A percentile compares a stretch with the other conserved stretches of the same genome.
These are phyloP conservation scores for Colletotrichum sublineola DNA, from an alignment of 2,329 filamentous ascomycete genomes.

Conservation along the genomic window DNA sequence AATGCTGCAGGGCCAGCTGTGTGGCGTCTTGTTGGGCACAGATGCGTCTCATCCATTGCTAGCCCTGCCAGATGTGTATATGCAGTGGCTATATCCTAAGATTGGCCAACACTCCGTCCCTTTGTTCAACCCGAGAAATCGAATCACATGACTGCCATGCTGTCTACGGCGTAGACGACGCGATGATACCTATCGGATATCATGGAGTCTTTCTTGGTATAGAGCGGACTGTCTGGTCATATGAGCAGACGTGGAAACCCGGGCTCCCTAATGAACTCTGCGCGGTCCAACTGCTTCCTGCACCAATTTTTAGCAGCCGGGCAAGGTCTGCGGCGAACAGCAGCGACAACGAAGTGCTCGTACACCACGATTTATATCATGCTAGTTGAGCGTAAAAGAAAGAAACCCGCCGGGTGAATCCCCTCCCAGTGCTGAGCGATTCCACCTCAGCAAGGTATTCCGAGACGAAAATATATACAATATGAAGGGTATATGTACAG, in stretches of 20 bases:
- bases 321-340: neutral
- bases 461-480: no score
- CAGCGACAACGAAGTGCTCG: neutral
- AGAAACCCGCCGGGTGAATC: no score
- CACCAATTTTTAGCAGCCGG: neutral
- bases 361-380: neutral
- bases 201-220: neutral
- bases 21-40: neutral
- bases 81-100: neutral
- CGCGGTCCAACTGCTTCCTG: no score
- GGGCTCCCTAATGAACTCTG: neutral
- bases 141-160: no score
- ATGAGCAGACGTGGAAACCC: neutral
- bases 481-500: slow-evolving; percentile 37
- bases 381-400: neutral
- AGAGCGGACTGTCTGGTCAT: neutral
- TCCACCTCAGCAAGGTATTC: neutral
- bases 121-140: neutral
- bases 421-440: neutral
- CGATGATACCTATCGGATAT: neutral
- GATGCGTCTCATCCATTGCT: neutral
- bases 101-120: no score
- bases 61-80: neutral
- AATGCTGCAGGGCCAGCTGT: neutral
- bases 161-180: neutral